Conservation (phyloP, 768 basidiomycete species). For the Piloderma croceum region DNA sequence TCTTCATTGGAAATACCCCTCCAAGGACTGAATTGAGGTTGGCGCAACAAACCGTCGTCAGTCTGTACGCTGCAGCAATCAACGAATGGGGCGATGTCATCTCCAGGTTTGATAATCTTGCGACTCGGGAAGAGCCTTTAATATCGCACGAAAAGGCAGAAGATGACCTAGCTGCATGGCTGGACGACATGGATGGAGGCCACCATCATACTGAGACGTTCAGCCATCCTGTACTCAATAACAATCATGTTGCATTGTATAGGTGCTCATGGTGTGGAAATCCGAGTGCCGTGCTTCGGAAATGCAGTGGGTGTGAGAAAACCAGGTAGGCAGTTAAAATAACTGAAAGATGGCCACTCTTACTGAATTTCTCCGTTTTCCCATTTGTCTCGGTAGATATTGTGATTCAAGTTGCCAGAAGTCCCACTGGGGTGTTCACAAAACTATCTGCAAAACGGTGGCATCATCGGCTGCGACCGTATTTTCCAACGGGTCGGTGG, state of each 20-base stretch:
- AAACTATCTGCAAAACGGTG: constrained; percentile 23
- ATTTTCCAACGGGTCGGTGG: too few species aligned
- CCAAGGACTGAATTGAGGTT: constrained; percentile 49
- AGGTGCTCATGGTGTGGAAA: constrained; percentile 62
- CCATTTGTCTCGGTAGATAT: constrained; percentile 27
- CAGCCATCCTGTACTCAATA: too few species aligned
- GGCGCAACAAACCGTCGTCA: constrained; percentile 46
- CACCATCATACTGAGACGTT: too few species aligned
- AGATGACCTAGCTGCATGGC: constrained; percentile 55
- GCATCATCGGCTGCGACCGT: too few species aligned
- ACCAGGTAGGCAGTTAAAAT: constrained; percentile 32
- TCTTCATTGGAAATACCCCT: constrained; percentile 39
- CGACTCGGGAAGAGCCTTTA: neutral
- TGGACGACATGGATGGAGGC: constrained; percentile 42
- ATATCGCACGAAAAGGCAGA: constrained; percentile 37
- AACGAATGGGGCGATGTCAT: constrained; percentile 45
- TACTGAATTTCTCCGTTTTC: neutral
- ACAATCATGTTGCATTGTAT: constrained; percentile 49
- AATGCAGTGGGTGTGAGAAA: constrained; percentile 41
- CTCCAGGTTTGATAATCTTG: constrained; percentile 20
- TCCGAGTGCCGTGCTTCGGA: constrained; percentile 51
- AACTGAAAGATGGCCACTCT: neutral
- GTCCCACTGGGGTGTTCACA: constrained; percentile 35
- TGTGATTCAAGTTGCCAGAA: constrained; percentile 40
- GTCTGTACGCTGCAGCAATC: constrained; percentile 37